Conservation (phyloP, 2,329 filamentous ascomycete species). For the Neonectria hederae region DNA sequence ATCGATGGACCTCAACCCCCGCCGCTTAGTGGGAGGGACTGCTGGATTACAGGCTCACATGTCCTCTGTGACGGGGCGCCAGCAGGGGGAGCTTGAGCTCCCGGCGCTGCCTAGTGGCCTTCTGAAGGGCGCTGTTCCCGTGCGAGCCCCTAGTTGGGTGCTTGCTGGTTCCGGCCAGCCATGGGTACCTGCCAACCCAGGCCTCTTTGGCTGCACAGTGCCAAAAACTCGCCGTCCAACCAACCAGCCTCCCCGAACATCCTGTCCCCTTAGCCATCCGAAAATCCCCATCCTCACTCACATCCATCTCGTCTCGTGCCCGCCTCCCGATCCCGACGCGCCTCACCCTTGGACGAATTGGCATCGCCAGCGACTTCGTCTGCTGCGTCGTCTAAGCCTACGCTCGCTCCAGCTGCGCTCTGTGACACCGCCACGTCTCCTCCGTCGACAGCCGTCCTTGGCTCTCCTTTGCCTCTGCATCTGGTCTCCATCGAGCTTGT, state of each 20-base stretch:
- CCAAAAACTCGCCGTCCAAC: slow-evolving; percentile 11
- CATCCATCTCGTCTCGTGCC: slow-evolving; percentile 25
- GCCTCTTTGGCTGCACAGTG: slow-evolving; percentile 36
- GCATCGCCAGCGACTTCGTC: slow-evolving; percentile 29
- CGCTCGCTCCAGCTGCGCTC: slow-evolving; percentile 11
- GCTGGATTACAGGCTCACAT: slow-evolving; percentile 18
- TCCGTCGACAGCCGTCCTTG: slow-evolving; percentile 3
- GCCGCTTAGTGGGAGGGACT: slow-evolving; percentile 14
- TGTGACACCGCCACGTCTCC: slow-evolving; percentile 18
- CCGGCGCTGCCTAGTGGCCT: background rate
- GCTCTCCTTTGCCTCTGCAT: background rate
- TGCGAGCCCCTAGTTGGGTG: background rate
- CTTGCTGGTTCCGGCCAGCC: slow-evolving; percentile 1
- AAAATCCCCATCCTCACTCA: slow-evolving; percentile 32
- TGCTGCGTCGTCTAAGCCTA: slow-evolving; percentile 14
- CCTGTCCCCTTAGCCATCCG: slow-evolving; percentile 29
- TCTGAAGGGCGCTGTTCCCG: background rate
- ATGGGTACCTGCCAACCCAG: background rate
- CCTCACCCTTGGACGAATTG: slow-evolving; percentile 34
- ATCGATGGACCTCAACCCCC: slow-evolving; percentile 15
- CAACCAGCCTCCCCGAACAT: slow-evolving; percentile 39
- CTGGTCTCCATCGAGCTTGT: slow-evolving; percentile 25
- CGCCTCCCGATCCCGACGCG: slow-evolving; percentile 34
- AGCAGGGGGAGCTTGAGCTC: background rate
- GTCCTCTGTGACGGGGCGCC: slow-evolving; percentile 11